Evolutionary conservation across 495 filamentous ascomycete species (phyloP), one percentile per base, ranked within the genome.

Genomic region (Daldinia bambusicola): DNA sequence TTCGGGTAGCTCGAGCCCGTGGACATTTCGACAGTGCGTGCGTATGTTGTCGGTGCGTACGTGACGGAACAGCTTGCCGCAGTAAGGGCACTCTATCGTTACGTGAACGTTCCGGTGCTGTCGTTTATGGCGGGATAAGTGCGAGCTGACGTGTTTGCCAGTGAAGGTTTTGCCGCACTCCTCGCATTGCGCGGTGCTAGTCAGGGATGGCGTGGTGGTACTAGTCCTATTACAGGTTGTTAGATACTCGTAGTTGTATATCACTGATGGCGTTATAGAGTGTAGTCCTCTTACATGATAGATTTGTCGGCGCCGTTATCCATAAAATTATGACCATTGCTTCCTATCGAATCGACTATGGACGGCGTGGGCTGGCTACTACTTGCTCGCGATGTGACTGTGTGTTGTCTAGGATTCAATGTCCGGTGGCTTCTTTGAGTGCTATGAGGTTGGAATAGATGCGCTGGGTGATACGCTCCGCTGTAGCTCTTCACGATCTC

Each of bases 21-120:
- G 70, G 30, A 73, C 61, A 1, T 37, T 69, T 2, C 52, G 34
- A 26, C 40, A 61, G 45, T 73, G 70, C 16, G 51, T 56, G 7
- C 65, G 12, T 6, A 73, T 58, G 16, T 73, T 73, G n/a, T 73
- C 70, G 30, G 70, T 73, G 22, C 70, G 70, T 5, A 12, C 32
- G 3, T 40, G 37, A 3, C 22, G 16, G 12, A 73, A 73, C 2
- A 38, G 8, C 45, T 73, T 73, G 26, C 1, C 16, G 50, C 70
- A 73, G 9, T 30, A 20, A 1, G 65, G 65, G 4, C 70, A 69
- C 16, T 43, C 18, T 43, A 48, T 55, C 0, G 16, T 16, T 10
- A 2, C 40, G 10, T 37, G 14, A 5, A n/a, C 0, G 2, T 51
- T 43, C 20, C 26, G 6, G 18, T 73, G 70, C 1, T 14, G 7